Evolutionary conservation across 306 rosid genomes (phyloP).

Genomic region (Quercus cerris): DNA sequence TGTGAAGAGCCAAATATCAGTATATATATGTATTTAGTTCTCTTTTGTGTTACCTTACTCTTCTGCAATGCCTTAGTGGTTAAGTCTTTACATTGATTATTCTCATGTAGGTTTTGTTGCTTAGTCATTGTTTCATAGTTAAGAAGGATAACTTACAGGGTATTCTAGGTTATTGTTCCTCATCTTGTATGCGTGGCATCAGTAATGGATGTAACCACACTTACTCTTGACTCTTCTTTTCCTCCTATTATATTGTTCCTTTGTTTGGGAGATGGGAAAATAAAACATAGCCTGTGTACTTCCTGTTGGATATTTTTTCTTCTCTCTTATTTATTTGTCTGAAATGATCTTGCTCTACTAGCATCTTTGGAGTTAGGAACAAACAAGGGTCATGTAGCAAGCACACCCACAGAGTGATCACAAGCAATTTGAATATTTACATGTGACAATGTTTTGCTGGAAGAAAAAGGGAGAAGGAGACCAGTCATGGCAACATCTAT

Average conservation of each 20-base stretch:
- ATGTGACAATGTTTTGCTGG: not conserved
- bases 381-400: not conserved
- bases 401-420: not conserved
- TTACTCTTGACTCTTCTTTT: not conserved
- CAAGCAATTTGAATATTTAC: not conserved
- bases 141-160: not conserved
- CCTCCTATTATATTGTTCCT: not conserved
- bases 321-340: no score
- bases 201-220: not conserved
- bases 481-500: no score
- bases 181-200: not conserved
- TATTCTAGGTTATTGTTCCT: not conserved
- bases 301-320: no score
- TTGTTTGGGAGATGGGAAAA: no score
- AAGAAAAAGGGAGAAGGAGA: no score
- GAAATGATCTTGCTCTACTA: no score
- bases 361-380: not conserved
- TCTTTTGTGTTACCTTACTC: not conserved
- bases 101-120: not conserved
- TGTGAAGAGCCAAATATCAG: not conserved
- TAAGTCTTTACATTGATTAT: not conserved
- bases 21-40: not conserved
- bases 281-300: no score
- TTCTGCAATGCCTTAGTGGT: not conserved
- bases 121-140: not conserved